Conservation (phyloP, 2,329 filamentous ascomycete species). For the Colletotrichum siamense region DNA sequence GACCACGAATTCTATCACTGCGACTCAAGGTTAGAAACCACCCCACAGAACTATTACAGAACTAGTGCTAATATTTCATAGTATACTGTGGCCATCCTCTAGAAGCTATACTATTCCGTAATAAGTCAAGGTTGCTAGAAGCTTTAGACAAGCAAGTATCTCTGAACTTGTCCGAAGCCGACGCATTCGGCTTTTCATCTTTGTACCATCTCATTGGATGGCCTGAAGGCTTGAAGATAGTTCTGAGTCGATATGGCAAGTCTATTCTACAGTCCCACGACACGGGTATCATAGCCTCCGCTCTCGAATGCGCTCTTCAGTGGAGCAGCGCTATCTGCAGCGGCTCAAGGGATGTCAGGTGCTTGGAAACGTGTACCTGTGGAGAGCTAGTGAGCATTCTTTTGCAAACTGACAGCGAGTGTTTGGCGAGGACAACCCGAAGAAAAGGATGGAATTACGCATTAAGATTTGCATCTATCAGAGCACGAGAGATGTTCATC, state of each 20-base stretch:
- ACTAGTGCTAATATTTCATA: neutral
- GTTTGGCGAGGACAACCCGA: neutral
- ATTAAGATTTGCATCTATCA: rapidly evolving
- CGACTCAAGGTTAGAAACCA: neutral
- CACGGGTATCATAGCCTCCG: rapidly evolving
- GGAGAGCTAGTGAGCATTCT: neutral
- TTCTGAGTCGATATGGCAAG: neutral
- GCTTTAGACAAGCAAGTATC: rapidly evolving
- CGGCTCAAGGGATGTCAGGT: rapidly evolving
- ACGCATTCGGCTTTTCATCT: neutral
- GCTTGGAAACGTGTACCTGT: neutral
- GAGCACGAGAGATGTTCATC: neutral
- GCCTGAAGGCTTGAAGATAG: neutral
- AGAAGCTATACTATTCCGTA: rapidly evolving
- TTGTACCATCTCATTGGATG: neutral
- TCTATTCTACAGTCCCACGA: neutral
- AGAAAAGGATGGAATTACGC: rapidly evolving
- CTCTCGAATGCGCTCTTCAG: neutral
- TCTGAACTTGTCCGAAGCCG: neutral
- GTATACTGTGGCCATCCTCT: rapidly evolving
- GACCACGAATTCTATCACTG: neutral
- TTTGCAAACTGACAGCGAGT: neutral
- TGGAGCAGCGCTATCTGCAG: rapidly evolving
- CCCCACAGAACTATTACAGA: rapidly evolving
- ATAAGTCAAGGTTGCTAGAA: neutral